Base-by-base conservation (phyloP, 164 flowering plant species). In the Berberis vulgaris region DNA sequence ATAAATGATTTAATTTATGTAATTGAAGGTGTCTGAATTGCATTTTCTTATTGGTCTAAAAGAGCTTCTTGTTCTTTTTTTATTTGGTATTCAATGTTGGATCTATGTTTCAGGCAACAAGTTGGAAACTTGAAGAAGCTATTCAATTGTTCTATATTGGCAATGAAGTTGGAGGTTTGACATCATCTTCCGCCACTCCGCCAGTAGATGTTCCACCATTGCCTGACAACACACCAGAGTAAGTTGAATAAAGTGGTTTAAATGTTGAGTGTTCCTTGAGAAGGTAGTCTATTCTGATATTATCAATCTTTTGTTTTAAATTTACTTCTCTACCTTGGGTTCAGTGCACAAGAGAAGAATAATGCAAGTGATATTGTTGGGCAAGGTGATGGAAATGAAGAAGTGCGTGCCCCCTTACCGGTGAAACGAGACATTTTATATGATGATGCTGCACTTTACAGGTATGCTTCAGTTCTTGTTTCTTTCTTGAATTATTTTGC, bases 101-200 rank as follows among this genome's bases (percentile, higher is more conserved):
- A 61, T 44, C 26, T 59, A 53, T 2, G 57, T 69, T 56, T 47
- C 77, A 94, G 99, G 97, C 97, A 6, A 86, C 99, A 44, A 79
- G 89, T 61, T 94, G 99, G 99, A 80, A 84, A 71, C 91, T 94
- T 72, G 99, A 89, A 59, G 99, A 91, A 65, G 99, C 99, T 53
- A 81, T 94, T 73, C 97, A 87, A 70, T 80, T 94, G 59, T 94
- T 85, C 60, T 91, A 73, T 73, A 75, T 87, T 49, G 97, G 93
- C 57, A 79, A 74, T 80, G 99, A 91, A 58, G 77, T 76, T 62
- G 88, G 82, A 2, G 68, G 64, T 41, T 53, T 69, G 42, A 74
- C 79, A 44, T 46, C 86, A 43, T 62, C 85, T 46, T 60, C 84
- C 26, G 50, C 60, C 6, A 46, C 77, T 53, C 78, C 79, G 57